Evolutionary conservation across 345 rosid genomes (phyloP).

Genomic region (Euphorbia tirucalli): DNA sequence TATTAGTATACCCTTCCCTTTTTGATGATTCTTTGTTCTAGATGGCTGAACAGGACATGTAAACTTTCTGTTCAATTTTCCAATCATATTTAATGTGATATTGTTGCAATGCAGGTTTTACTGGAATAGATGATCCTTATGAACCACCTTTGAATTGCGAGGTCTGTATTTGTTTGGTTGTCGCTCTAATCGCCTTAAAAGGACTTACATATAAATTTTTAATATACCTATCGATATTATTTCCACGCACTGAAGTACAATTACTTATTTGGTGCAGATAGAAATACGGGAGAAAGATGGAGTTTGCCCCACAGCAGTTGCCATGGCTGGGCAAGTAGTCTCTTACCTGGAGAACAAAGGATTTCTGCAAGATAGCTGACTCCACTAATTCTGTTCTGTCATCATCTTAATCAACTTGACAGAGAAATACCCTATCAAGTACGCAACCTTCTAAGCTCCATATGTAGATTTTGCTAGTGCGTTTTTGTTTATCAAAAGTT

Average conservation of each 20-base stretch:
- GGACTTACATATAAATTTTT: neutral
- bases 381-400: neutral
- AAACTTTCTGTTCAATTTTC: neutral
- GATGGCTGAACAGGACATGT: neutral
- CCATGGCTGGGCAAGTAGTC: constrained; percentile 71
- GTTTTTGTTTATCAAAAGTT: neutral
- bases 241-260: neutral
- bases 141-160: constrained; percentile 84
- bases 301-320: constrained; percentile 61
- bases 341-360: constrained; percentile 73
- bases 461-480: neutral
- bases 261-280: constrained; percentile 41
- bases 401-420: neutral
- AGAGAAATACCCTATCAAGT: neutral
- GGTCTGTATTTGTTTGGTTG: constrained; percentile 33
- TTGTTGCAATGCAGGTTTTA: constrained; percentile 56
- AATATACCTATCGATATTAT: neutral
- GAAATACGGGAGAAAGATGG: constrained; percentile 64
- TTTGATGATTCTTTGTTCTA: neutral
- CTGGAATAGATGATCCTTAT: constrained; percentile 93
- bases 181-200: neutral
- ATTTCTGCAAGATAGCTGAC: constrained; percentile 43
- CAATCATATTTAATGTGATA: neutral
- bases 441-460: neutral
- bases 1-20: neutral